phyloP scores from a whole-genome alignment of 2,329 filamentous ascomycete genomes.

The Aspergillus luchuensis region DNA sequence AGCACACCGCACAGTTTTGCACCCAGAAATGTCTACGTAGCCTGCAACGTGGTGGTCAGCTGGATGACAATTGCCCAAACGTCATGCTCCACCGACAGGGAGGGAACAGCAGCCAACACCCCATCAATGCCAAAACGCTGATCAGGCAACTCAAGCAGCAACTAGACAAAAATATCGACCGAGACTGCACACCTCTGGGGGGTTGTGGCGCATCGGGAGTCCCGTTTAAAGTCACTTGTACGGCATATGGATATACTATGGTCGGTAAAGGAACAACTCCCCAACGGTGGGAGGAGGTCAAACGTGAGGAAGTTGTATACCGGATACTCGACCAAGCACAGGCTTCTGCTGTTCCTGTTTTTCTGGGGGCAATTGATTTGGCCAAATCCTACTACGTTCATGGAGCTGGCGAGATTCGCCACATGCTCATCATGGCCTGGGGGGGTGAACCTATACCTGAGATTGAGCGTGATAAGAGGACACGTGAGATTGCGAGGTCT shows the following conservation, averaged over 20 bases:
- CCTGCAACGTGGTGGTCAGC: no score
- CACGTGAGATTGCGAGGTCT: neutral
- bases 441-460: neutral
- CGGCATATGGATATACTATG: no score
- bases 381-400: constrained; percentile 28
- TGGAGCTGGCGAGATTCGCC: no score
- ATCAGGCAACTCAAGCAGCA: constrained; percentile 26
- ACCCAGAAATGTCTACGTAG: no score
- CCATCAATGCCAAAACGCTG: constrained; percentile 16
- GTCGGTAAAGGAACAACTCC: constrained; percentile 37
- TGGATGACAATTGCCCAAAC: no score
- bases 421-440: neutral
- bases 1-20: no score
- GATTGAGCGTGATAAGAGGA: neutral
- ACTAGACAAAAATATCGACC: constrained; percentile 29
- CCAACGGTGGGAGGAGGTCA: constrained; percentile 26
- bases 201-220: constrained; percentile 27
- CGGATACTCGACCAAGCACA: constrained; percentile 17
- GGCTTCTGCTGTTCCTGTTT: no score
- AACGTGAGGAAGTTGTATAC: constrained; percentile 22
- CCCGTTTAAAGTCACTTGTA: constrained; percentile 29
- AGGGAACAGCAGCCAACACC: constrained; percentile 15
- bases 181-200: constrained; percentile 25
- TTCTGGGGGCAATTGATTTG: constrained; percentile 15
- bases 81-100: no score